Evolutionary conservation across 2,329 filamentous ascomycete genomes (phyloP), one percentile per base, ranked within the genome.

Genomic region (Aspergillus sp.): DNA sequence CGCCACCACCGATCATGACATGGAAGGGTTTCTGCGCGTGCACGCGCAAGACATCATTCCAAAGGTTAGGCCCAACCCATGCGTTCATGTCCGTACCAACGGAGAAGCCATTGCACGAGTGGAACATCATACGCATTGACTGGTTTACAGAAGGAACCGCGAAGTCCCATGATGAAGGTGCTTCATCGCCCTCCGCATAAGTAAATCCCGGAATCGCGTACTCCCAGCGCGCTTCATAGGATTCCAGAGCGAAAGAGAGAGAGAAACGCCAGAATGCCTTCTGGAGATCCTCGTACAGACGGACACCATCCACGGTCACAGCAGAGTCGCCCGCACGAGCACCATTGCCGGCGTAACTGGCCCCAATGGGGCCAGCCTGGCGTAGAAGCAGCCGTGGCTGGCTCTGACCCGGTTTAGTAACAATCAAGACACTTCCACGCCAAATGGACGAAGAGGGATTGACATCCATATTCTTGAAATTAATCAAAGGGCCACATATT

Each of bases 391-490:
- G 86, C 63, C 83, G 79, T 1, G 84, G 82, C 63, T 86, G 83
- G 19, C 81, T 79, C 70, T 85, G 87, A 23, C 90, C 90, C 4
- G 92, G 90, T 54, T 84, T 87, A 15, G 89, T 90, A 55, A 97
- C 92, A 53, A 97, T 80, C 68, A 97, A 80, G 7, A 96, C 90
- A 73, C 92, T 96, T 60, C 94, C 93, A 68, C 90, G 82, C 93
- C 94, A 98, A 50, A 70, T 68, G 10, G 74, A 66, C 1, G 71
- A 65, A 25, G 70, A 62, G 10, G 63, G 62, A 41, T 74, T 66
- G 51, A 74, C 68, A 57, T 74, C 69, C 80, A 81, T 73, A 77
- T 76, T 71, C 76, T 82, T 71, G 73, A 80, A 77, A 64, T 82
- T 81, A 64, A 82, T 71, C 23, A 82, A 69, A 71, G 85, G 75